Base-by-base conservation (phyloP, 108 stramenopile species). In the Cyclostephanos tholiformis region DNA sequence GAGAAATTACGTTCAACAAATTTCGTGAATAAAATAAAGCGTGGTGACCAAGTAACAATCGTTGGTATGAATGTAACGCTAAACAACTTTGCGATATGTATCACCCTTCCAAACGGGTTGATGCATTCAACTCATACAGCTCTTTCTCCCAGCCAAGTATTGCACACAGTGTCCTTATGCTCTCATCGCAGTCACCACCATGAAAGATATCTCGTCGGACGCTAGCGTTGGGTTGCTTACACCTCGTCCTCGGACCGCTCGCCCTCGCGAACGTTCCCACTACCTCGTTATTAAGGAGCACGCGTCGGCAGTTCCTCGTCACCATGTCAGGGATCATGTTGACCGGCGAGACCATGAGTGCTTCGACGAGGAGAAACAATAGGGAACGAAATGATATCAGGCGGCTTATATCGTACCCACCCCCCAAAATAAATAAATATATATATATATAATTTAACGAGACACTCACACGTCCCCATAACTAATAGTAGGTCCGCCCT, bases 121-220 rank as follows among this genome's bases (percentile, higher is more conserved):
- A 75, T 67, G 58, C 32, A 57, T 82, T 81, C 52, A 78, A 30
- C 20, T 73, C 51, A 17, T 75, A 26, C 29, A 95, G 74, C 25
- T 91, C 88, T 6, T 87, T 79, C 59, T 83, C 77, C 95, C 95
- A 96, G 26, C 88, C 91, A n/a, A 94, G 65, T 30, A 85, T 49
- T 35, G 56, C 61, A 43, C 83, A 85, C 9, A 96, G 59, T 22
- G 69, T 35, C 12, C 56, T 55, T 16, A 94, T 75, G 50, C 65
- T 87, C 1, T 86, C 86, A 69, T 98, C 97, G 71, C 92, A 94
- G 64, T 96, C 90, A 4, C 95, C 97, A 32, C 62, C 70, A 39
- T 84, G 67, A 64, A 94, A 88, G 16, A 91, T 71, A 70, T 97
- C 96, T 29, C 82, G 41, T 27, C 83, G 80, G 23, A 19, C 66